Conservation (phyloP, 257 asterid species). For the Ocimum tenuiflorum region DNA sequence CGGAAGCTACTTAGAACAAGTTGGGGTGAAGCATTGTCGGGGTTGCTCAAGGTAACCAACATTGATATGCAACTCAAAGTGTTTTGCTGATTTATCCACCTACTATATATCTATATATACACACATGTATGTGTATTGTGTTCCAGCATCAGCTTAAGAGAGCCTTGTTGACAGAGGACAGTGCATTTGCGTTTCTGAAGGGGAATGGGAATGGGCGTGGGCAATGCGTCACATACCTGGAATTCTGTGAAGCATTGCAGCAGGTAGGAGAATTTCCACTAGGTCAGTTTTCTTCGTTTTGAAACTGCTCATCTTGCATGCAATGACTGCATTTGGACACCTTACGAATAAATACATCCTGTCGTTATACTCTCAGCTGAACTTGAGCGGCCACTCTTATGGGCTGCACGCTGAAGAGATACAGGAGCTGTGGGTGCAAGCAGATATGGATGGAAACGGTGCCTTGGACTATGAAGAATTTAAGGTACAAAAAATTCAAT, state of each 20-base stretch:
- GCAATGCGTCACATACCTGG: slow-evolving; percentile 59
- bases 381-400: slow-evolving; percentile 65
- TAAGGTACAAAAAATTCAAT: slow-evolving; percentile 37
- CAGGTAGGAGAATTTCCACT: slow-evolving; percentile 44
- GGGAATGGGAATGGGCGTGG: slow-evolving; percentile 58
- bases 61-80: too few relatives aligned
- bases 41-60: slow-evolving; percentile 95
- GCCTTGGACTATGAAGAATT: slow-evolving; percentile 71
- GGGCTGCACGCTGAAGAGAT: slow-evolving; percentile 77
- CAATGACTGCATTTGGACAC: too few relatives aligned
- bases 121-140: too few relatives aligned
- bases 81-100: too few relatives aligned
- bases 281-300: slow-evolving; percentile 10
- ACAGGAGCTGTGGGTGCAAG: slow-evolving; percentile 77
- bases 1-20: slow-evolving; percentile 73
- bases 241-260: slow-evolving; percentile 76
- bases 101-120: too few relatives aligned
- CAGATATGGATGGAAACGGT: slow-evolving; percentile 72
- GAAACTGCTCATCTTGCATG: too few relatives aligned
- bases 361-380: slow-evolving; percentile 47
- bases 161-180: slow-evolving; percentile 67
- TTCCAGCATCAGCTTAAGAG: slow-evolving; percentile 77
- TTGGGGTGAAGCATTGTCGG: slow-evolving; percentile 95
- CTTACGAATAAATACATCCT: background rate
- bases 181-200: slow-evolving; percentile 79